Evolutionary conservation across 2,329 filamentous ascomycete species (phyloP).

Genomic region (Claviceps quebecensis): DNA sequence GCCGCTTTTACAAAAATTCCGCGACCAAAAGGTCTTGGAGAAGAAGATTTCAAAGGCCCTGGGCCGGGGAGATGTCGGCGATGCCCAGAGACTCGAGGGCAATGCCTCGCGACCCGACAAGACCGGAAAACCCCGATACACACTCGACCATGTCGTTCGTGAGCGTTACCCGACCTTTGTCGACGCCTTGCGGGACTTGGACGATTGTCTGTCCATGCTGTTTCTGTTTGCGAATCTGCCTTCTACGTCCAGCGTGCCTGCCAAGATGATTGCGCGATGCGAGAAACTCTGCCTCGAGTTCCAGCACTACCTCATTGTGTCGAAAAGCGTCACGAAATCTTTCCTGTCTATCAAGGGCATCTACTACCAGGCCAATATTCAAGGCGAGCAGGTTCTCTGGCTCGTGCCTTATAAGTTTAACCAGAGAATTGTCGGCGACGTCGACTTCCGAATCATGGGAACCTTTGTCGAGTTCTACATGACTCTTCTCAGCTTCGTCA

Average conservation of each 20-base stretch:
- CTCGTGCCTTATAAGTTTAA: constrained; percentile 97
- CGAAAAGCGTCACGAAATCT: constrained; percentile 82
- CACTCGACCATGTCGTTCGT: constrained; percentile 91
- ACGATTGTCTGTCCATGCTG: constrained; percentile 92
- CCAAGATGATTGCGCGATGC: constrained; percentile 91
- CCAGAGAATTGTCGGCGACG: constrained; percentile 80
- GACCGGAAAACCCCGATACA: constrained; percentile 78
- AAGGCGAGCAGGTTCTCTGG: constrained; percentile 95
- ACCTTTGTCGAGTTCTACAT: constrained; percentile 99
- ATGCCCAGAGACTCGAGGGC: constrained; percentile 73
- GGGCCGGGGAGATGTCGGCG: constrained; percentile 77
- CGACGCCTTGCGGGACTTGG: constrained; percentile 84
- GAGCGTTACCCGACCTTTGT: constrained; percentile 96
- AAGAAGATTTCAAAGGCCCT: constrained; percentile 95
- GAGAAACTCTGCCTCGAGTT: constrained; percentile 90
- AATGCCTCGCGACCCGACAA: constrained; percentile 83
- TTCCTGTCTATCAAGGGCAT: constrained; percentile 99
- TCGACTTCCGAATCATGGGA: constrained; percentile 98
- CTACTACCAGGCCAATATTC: constrained; percentile 95
- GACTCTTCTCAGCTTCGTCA: constrained; percentile 86
- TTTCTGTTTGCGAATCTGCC: constrained; percentile 96
- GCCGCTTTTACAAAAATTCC: constrained; percentile 84
- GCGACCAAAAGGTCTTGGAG: constrained; percentile 89
- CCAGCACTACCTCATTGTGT: constrained; percentile 91
- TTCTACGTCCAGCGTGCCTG: constrained; percentile 74